These are phyloP conservation scores for Euptelea pleiosperma DNA, from an alignment of 164 flowering plant genomes.

Conservation along the genomic window DNA sequence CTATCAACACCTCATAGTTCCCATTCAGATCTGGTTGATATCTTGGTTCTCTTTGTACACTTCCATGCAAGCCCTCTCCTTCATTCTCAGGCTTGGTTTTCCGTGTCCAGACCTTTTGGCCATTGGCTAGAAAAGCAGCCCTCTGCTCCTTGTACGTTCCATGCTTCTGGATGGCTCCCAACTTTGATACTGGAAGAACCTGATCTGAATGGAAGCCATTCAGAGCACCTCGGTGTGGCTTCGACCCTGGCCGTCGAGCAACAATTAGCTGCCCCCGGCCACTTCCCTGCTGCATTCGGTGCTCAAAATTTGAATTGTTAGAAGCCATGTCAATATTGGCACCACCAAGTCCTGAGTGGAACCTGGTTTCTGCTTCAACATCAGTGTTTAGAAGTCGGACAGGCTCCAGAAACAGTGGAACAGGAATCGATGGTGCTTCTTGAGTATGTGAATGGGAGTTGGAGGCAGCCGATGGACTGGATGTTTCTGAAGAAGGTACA, in stretches of 20 bases:
- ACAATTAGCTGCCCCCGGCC: constrained; percentile 20
- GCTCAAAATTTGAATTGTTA: constrained; percentile 27
- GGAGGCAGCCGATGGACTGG: constrained; percentile 22
- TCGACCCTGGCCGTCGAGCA: constrained; percentile 36
- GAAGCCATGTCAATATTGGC: constrained; percentile 12
- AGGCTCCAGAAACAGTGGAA: constrained; percentile 22
- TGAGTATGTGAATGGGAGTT: constrained; percentile 22
- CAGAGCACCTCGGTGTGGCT: constrained; percentile 28
- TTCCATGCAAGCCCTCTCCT: constrained; percentile 20
- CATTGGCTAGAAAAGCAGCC: constrained; percentile 24
- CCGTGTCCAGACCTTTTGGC: constrained; percentile 61
- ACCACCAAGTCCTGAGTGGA: constrained; percentile 9
- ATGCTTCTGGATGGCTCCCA: constrained; percentile 36
- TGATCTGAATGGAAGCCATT: constrained; percentile 42
- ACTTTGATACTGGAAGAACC: constrained; percentile 33
- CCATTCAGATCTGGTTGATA: constrained; percentile 25
- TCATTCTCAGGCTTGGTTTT: constrained; percentile 45
- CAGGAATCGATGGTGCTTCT: constrained; percentile 18
- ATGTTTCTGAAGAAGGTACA: constrained; percentile 24
- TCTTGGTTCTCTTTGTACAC: constrained; percentile 20
- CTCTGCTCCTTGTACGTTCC: constrained; percentile 31
- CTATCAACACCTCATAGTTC: constrained; percentile 60
- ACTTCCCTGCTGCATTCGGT: constrained; percentile 22
- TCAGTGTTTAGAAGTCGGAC: constrained; percentile 16
- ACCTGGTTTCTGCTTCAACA: constrained; percentile 22